These are phyloP conservation scores for Jatropha multifida DNA, from an alignment of 441 rosid genomes.

Conservation along the genomic window DNA sequence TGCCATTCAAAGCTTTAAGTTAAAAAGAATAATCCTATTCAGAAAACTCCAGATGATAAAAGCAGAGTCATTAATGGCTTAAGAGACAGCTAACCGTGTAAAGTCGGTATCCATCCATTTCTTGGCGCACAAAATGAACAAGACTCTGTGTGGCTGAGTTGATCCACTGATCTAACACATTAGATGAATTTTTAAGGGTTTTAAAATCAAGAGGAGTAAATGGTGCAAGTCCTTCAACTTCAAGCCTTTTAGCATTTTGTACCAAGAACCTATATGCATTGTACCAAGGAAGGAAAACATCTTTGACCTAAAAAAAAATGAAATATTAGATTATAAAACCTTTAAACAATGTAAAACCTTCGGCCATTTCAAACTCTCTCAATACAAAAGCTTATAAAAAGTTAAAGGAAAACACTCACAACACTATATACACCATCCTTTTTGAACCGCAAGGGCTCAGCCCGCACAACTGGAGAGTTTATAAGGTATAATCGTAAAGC, in stretches of 20 bases:
- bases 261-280: slow-evolving; percentile 98
- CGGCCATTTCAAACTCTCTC: slow-evolving; percentile 1
- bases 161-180: slow-evolving; percentile 99
- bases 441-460: slow-evolving; percentile 89
- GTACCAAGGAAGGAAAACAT: slow-evolving; percentile 99
- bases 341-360: background rate
- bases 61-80: slow-evolving; percentile 8
- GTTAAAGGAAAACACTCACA: slow-evolving; percentile 54
- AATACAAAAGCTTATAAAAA: slow-evolving; percentile 17
- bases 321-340: slow-evolving; percentile 16
- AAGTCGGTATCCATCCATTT: slow-evolving; percentile 96
- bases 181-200: slow-evolving; percentile 67
- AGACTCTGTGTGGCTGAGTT: slow-evolving; percentile 98
- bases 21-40: background rate
- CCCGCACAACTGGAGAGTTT: slow-evolving; percentile 98
- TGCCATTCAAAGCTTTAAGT: background rate
- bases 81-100: slow-evolving; percentile 66
- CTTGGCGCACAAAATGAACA: slow-evolving; percentile 80
- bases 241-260: slow-evolving; percentile 98
- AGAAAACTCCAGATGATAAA: slow-evolving; percentile 1
- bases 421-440: slow-evolving; percentile 91
- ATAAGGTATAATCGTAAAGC: slow-evolving; percentile 91
- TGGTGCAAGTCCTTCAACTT: slow-evolving; percentile 71
- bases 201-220: slow-evolving; percentile 66
- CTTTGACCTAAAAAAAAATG: slow-evolving; percentile 71